phyloP scores from a whole-genome alignment of 2,329 filamentous ascomycete genomes.

The Hortaea werneckii region DNA sequence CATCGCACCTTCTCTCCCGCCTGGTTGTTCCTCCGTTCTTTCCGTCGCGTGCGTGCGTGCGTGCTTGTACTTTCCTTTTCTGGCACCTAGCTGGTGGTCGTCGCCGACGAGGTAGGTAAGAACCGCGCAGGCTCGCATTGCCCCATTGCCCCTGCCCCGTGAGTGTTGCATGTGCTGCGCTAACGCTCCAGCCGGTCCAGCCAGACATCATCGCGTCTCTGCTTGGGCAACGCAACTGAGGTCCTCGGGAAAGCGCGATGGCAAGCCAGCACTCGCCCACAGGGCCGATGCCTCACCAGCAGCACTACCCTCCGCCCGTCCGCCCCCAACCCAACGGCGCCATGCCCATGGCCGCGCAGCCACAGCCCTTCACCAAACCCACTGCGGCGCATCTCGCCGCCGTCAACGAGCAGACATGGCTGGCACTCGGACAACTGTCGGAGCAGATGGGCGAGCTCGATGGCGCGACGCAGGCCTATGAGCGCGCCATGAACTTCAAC shows the following conservation, averaged over 20 bases:
- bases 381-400: slow-evolving; percentile 65
- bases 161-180: background rate
- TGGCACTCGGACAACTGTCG: slow-evolving; percentile 78
- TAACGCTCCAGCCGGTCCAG: background rate
- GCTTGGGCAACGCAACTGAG: too few relatives aligned
- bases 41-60: background rate
- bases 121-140: background rate
- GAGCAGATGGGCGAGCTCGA: slow-evolving; percentile 83
- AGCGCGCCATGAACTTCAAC: slow-evolving; percentile 80
- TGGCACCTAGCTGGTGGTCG: background rate
- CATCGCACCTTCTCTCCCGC: background rate
- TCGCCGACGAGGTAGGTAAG: background rate
- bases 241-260: slow-evolving; percentile 12
- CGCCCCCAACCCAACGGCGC: slow-evolving; percentile 54
- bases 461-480: slow-evolving; percentile 81
- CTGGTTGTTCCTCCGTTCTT: background rate
- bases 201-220: background rate
- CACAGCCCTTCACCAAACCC: slow-evolving; percentile 36
- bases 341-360: slow-evolving; percentile 29
- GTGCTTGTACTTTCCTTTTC: slow-evolving; percentile 1
- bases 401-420: slow-evolving; percentile 82
- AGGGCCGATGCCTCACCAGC: slow-evolving; percentile 54
- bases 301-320: slow-evolving; percentile 56
- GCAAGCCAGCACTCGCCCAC: slow-evolving; percentile 62
- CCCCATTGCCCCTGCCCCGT: background rate